Evolutionary conservation across 2,329 filamentous ascomycete genomes (phyloP).

Genomic region (Samsoniella hepiali): DNA sequence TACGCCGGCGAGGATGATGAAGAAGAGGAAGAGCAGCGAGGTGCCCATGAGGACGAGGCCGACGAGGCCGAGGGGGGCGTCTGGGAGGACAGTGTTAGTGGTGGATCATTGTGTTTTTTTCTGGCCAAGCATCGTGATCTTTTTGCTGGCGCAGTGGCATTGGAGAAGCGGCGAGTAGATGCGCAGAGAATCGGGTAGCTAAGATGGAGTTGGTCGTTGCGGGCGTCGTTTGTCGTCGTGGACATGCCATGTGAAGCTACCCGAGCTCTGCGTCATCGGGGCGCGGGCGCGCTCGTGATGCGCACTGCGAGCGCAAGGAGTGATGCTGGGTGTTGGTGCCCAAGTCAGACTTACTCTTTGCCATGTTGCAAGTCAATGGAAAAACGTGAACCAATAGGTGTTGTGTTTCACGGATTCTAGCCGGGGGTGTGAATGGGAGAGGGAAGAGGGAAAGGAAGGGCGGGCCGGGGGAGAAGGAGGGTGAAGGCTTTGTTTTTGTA

Average conservation of each 20-base stretch:
- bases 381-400: background rate
- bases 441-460: background rate
- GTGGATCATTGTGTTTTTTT: no score
- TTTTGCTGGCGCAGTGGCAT: background rate
- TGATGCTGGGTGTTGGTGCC: background rate
- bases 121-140: background rate
- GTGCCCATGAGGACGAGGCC: constrained; percentile 49
- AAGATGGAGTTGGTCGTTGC: background rate
- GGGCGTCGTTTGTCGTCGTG: background rate
- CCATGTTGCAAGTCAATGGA: constrained; percentile 3
- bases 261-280: background rate
- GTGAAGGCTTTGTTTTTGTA: constrained; percentile 17
- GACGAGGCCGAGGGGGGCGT: constrained; percentile 39
- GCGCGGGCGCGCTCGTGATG: background rate
- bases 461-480: background rate
- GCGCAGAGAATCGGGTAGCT: background rate
- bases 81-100: constrained; percentile 26
- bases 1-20: constrained; percentile 57
- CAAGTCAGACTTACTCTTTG: constrained; percentile 17
- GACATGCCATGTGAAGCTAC: background rate
- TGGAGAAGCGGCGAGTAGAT: background rate
- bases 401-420: constrained; percentile 11
- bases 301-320: background rate
- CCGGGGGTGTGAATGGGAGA: background rate
- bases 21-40: constrained; percentile 54